Base-by-base conservation (phyloP, 139 green algal genomes). In the Micractinium sp. region DNA sequence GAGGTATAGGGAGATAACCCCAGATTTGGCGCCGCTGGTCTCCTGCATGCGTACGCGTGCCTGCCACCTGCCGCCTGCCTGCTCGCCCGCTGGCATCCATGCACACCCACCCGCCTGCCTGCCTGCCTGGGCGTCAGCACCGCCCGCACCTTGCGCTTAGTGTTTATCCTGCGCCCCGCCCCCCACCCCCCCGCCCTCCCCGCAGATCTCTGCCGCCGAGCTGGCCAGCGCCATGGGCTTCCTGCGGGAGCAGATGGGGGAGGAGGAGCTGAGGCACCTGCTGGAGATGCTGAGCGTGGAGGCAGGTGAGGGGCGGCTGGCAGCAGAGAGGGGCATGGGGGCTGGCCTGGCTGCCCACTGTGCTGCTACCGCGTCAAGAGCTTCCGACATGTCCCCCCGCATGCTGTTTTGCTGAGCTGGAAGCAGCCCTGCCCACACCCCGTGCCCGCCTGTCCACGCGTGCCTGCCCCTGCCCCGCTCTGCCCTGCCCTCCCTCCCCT, bases 161-260 rank as follows among this genome's bases (percentile, higher is more conserved):
- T 41, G 27, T n/a, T 23, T 9, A 41, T 79, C 41, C 19, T 18
- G 20, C 22, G 41, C n/a, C 12, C 2, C 81, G 36, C 12, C 56
- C 81, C 14, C 35, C 22, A 3, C 35, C 56, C 14, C 81, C 56
- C 53, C 81, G n/a, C 56, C 12, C 36, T 41, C 18, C 71, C 83
- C 38, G 41, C 90, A 94, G 81, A 94, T 97, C 47, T 94, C 85
- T 1, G 25, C 73, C 33, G 82, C 93, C 67, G 95, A 97, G 94
- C 91, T 98, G 84, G 60, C 92, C 77, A 88, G 86, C 41, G 93
- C 95, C 1, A 90, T 97, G 90, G 87, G 87, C 61, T 96, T 98
- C 90, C 85, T 98, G 66, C 87, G 91, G 53, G 86, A 93, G 60
- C 93, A 97, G 80, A 81, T 98, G 90, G 95, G 94, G 56, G 93